Evolutionary conservation across 495 filamentous ascomycete species (phyloP), one percentile per base, ranked within the genome.

Genomic region (Acidomyces sp.): DNA sequence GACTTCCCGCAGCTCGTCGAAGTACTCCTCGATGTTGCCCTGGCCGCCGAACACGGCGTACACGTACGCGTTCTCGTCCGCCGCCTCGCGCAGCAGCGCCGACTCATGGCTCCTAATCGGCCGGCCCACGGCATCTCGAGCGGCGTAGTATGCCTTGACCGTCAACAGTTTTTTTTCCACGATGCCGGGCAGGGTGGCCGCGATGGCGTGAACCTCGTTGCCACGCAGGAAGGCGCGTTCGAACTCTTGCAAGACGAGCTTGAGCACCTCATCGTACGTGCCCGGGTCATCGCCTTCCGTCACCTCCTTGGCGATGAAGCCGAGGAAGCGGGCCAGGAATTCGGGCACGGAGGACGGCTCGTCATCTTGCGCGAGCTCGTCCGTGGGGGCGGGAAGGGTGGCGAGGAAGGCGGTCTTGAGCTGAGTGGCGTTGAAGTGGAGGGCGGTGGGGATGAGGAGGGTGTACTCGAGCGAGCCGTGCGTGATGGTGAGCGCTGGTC

Each of bases 11-110:
- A 99, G 72, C 63, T 99, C 92, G 40, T 95, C 87, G 56, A 96
- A 99, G 62, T 96, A 99, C 60, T 96, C 92, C 59, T 96, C 86
- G 44, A 96, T 95, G 59, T 96, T 99, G 39, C 92, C 92, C 58
- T 99, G 92, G n/a, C 92, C 92, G 32, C 92, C 92, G 47, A 95
- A 95, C 42, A 99, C 82, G 35, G 76, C 83, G 66, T 93, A 96
- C 29, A 96, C 68, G 40, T 66, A 74, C 5, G 85, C 88, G 24
- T 70, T 69, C 27, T 71, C 74, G 30, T 95, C 87, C 3, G 74
- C 76, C 3, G 84, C 86, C 16, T 86, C 86, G 15, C 92, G 77
- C 56, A 95, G 75, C 18, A 99, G 72, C 11, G 90, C 90, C 22
- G 92, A 96, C 52, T 93, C 80, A 55, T 96, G 90, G 18, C 81